A percentile compares a stretch with the other conserved stretches of the same genome.
phyloP scores from a whole-genome alignment of 768 basidiomycete species.

The Termitomyces sp. region DNA sequence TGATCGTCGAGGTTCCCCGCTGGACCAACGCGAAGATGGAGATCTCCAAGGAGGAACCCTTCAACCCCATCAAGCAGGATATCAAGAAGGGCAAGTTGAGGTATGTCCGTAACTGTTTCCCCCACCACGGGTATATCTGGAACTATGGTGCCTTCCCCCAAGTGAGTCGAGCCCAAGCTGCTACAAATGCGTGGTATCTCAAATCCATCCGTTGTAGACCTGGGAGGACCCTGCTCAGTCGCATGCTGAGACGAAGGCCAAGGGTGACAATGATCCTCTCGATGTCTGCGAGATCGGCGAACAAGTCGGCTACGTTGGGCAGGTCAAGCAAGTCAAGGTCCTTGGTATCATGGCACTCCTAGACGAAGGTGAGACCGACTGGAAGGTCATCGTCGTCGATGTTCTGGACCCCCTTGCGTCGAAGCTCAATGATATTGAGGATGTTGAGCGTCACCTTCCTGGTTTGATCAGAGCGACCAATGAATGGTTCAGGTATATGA shows the following conservation, averaged over 20 bases:
- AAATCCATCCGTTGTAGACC: slow-evolving; percentile 47
- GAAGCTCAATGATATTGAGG: slow-evolving; percentile 98
- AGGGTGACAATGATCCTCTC: slow-evolving; percentile 98
- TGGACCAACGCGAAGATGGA: slow-evolving; percentile 99
- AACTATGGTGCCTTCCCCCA: slow-evolving; percentile 99
- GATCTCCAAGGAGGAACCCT: slow-evolving; percentile 95
- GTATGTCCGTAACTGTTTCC: slow-evolving; percentile 99
- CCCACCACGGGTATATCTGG: slow-evolving; percentile 99
- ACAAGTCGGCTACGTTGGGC: slow-evolving; percentile 93
- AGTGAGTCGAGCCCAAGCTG: slow-evolving; percentile 34
- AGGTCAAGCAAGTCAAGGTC: slow-evolving; percentile 99
- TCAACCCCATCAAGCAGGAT: slow-evolving; percentile 99
- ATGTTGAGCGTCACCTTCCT: slow-evolving; percentile 96
- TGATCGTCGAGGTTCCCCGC: slow-evolving; percentile 96
- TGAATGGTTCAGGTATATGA: slow-evolving; percentile 90
- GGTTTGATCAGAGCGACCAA: slow-evolving; percentile 96
- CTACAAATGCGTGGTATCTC: neutral
- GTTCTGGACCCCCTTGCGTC: slow-evolving; percentile 91
- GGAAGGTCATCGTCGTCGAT: slow-evolving; percentile 99
- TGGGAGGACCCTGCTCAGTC: slow-evolving; percentile 91
- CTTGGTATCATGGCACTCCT: slow-evolving; percentile 99
- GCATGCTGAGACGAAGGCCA: slow-evolving; percentile 97
- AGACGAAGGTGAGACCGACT: slow-evolving; percentile 99
- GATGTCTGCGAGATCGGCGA: slow-evolving; percentile 99
- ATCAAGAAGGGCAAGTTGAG: slow-evolving; percentile 95